Evolutionary conservation across 768 basidiomycete species (phyloP).

Genomic region (Boletus barrowsii): DNA sequence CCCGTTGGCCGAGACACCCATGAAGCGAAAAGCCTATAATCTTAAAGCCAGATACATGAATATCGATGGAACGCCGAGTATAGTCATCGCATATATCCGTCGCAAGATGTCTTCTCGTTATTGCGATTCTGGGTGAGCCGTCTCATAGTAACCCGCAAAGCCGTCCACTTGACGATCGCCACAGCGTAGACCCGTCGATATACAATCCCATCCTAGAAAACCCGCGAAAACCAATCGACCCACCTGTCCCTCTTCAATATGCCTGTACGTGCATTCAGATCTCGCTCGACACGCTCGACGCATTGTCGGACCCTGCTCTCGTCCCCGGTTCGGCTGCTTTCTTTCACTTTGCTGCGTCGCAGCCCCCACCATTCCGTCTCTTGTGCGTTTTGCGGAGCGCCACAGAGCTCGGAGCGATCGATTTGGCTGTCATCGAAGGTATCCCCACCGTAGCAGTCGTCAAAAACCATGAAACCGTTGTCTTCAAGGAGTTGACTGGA

Average conservation of each 20-base stretch:
- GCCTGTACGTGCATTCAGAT: constrained; percentile 43
- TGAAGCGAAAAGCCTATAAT: constrained; percentile 50
- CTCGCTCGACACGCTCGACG: constrained; percentile 43
- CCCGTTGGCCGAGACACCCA: constrained; percentile 49
- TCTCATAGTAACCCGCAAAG: neutral
- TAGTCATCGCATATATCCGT: constrained; percentile 54
- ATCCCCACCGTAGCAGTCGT: constrained; percentile 42
- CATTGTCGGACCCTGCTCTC: constrained; percentile 41
- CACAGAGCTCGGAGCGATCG: constrained; percentile 36
- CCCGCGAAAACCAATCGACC: constrained; percentile 39
- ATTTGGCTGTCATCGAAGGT: constrained; percentile 43
- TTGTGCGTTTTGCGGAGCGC: constrained; percentile 38
- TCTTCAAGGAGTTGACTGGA: constrained; percentile 40
- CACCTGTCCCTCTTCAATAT: constrained; percentile 42
- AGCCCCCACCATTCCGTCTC: constrained; percentile 41
- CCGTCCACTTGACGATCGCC: constrained; percentile 2
- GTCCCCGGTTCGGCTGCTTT: constrained; percentile 38
- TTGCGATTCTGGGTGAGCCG: constrained; percentile 15
- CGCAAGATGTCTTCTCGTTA: constrained; percentile 30
- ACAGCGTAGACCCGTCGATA: constrained; percentile 30
- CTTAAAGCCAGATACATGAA: constrained; percentile 61
- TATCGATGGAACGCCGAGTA: constrained; percentile 41
- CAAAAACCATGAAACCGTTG: constrained; percentile 39
- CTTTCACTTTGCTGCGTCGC: constrained; percentile 32
- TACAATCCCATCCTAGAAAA: constrained; percentile 33